phyloP scores from a whole-genome alignment of 1,284 basidiomycete species.

The Apiotrichum sp. region DNA sequence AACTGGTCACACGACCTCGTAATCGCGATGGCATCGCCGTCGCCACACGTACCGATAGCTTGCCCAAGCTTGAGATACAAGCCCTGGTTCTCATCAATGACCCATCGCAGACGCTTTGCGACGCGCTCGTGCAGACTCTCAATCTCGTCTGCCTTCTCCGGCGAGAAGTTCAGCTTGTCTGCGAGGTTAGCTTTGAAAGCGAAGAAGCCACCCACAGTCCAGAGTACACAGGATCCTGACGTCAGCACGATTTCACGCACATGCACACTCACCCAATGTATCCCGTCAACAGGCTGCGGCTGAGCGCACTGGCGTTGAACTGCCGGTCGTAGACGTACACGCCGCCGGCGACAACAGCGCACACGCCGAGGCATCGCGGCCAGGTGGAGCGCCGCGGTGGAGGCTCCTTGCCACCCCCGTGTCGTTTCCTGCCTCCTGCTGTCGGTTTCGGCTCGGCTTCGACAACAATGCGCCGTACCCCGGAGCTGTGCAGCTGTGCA shows the following conservation, averaged over 20 bases:
- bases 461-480: not conserved
- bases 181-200: not conserved
- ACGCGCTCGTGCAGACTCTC: slow-evolving; percentile 73
- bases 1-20: not conserved
- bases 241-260: slow-evolving; percentile 11
- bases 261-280: slow-evolving; percentile 52
- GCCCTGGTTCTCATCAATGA: slow-evolving; percentile 73
- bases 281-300: slow-evolving; percentile 60
- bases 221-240: slow-evolving; percentile 40
- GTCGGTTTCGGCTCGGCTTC: not conserved
- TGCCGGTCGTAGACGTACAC: slow-evolving; percentile 56
- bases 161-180: slow-evolving; percentile 75
- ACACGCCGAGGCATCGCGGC: not conserved
- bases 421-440: not conserved
- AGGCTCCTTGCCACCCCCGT: not conserved
- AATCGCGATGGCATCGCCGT: no score
- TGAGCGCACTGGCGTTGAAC: slow-evolving; percentile 62
- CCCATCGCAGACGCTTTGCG: slow-evolving; percentile 64
- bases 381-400: not conserved
- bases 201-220: slow-evolving; percentile 32
- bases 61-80: slow-evolving; percentile 82
- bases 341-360: slow-evolving; percentile 44
- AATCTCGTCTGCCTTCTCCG: slow-evolving; percentile 59
- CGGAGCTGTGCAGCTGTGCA: not conserved
- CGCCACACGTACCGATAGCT: slow-evolving; percentile 37